Conservation (phyloP, 805 yeast species). For the Candida khao-thaluensis region DNA sequence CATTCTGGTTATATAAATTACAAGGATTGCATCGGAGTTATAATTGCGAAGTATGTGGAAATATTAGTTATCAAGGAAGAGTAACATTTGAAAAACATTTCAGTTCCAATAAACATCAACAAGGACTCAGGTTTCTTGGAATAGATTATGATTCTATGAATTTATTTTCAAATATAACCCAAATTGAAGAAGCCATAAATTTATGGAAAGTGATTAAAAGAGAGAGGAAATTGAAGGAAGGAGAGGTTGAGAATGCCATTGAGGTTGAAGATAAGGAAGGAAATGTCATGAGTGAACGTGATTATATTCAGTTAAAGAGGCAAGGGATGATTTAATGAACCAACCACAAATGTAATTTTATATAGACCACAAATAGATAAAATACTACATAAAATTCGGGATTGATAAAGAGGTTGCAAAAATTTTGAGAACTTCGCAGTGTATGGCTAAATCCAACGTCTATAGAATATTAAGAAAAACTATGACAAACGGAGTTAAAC, state of each 20-base stretch:
- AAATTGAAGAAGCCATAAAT: conserved; percentile 64
- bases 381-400: too few relatives aligned
- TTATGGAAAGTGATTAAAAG: conserved; percentile 51
- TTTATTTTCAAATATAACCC: conserved; percentile 61
- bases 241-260: conserved; percentile 51
- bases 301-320: conserved; percentile 78
- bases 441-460: conserved; percentile 2
- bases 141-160: conserved; percentile 46
- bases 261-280: conserved; percentile 94
- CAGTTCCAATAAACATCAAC: conserved; percentile 61
- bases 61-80: conserved; percentile 69
- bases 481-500: conserved; percentile 14
- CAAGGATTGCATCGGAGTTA: conserved; percentile 78
- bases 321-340: conserved; percentile 85
- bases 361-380: too few relatives aligned
- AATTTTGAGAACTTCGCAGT: conserved; percentile 1
- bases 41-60: conserved; percentile 86
- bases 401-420: background rate
- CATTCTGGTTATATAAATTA: conserved; percentile 87
- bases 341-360: too few relatives aligned
- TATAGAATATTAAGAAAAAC: background rate
- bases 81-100: conserved; percentile 74
- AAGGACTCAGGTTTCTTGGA: conserved; percentile 76
- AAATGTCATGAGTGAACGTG: conserved; percentile 82
- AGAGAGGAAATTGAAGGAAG: conserved; percentile 35